phyloP scores from a whole-genome alignment of 2,329 filamentous ascomycete genomes.

The Botrytis fabae region DNA sequence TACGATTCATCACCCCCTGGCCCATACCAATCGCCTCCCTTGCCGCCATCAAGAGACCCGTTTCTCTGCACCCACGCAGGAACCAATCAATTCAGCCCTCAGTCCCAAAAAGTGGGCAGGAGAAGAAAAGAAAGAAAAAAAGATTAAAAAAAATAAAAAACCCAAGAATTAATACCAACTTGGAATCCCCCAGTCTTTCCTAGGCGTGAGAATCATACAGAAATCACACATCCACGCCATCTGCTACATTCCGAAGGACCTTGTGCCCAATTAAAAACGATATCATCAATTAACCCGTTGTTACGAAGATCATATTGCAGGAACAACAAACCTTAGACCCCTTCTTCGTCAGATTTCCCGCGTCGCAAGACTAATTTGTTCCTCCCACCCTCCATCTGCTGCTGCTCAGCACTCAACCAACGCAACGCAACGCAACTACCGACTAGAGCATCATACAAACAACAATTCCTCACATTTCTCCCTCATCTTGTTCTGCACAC shows the following conservation, averaged over 20 bases:
- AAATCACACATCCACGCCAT: slow-evolving; percentile 16
- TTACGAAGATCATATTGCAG: slow-evolving; percentile 39
- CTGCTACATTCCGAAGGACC: slow-evolving; percentile 35
- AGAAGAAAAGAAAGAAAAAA: not conserved
- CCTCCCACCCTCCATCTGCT: not conserved
- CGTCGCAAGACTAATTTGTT: slow-evolving; percentile 30
- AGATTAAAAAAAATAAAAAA: not conserved
- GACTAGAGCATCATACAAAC: not conserved
- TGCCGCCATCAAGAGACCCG: slow-evolving; percentile 3
- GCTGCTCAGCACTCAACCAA: not conserved
- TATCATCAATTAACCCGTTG: slow-evolving; percentile 30
- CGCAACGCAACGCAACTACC: no score
- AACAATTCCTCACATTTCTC: not conserved
- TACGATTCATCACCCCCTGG: not conserved
- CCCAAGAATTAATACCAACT: not conserved
- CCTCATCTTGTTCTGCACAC: not conserved
- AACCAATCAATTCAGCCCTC: not conserved
- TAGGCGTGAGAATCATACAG: slow-evolving; percentile 3
- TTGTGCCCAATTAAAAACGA: slow-evolving; percentile 32
- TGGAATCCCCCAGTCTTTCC: slow-evolving; percentile 18
- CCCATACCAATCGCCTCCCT: slow-evolving; percentile 1
- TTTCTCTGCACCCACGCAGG: not conserved
- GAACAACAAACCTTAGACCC: slow-evolving; percentile 35
- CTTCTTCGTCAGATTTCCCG: slow-evolving; percentile 27
- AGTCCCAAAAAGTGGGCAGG: not conserved